Evolutionary conservation across 192 early-diverging fungal genomes (phyloP), one percentile per base, ranked within the genome.

Genomic region (Backusella sp.): DNA sequence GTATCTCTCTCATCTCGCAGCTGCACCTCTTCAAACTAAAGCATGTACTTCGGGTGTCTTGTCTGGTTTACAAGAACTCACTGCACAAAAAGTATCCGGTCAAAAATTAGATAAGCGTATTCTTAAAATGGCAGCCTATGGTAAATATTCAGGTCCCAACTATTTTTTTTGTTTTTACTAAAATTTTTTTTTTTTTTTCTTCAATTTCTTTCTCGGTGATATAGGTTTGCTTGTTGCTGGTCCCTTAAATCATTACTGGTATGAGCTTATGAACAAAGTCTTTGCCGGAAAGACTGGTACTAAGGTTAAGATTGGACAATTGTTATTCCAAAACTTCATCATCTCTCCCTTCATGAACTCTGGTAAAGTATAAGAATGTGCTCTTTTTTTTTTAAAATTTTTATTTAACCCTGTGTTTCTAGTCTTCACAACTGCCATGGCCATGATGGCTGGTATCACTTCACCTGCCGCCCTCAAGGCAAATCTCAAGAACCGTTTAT

Each of bases 321-420:
- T 96, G 35, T 77, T 97, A 72, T 88, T 87, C 36, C 84, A 89
- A 75, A 93, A 95, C 78, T 79, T 97, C 26, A 84, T 96, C 62
- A 90, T 95, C 59, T 91, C 92, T 59, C 96, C 96, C 15, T 94
- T 96, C 74, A 90, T 92, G 80, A 96, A 95, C 85, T 86, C 93
- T 72, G 90, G 91, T 91, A 85, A 76, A 17, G 42, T 71, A 23
- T 41, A 42, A 41, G 4, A 42, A 14, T 23, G 37, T 2, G 9
- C n/a, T n/a, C n/a, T n/a, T n/a, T n/a, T n/a, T n/a, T n/a, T n/a
- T n/a, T n/a, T n/a, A n/a, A n/a, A n/a, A n/a, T n/a, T n/a, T n/a
- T n/a, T n/a, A n/a, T 39, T 39, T 39, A 39, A 39, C 37, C 37
- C 3, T 39, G 37, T 39, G 37, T 39, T 39, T 39, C 9, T 74